These are phyloP conservation scores for Hordeum pubiflorum DNA, from an alignment of 202 grass and related monocot species.

Conservation along the genomic window DNA sequence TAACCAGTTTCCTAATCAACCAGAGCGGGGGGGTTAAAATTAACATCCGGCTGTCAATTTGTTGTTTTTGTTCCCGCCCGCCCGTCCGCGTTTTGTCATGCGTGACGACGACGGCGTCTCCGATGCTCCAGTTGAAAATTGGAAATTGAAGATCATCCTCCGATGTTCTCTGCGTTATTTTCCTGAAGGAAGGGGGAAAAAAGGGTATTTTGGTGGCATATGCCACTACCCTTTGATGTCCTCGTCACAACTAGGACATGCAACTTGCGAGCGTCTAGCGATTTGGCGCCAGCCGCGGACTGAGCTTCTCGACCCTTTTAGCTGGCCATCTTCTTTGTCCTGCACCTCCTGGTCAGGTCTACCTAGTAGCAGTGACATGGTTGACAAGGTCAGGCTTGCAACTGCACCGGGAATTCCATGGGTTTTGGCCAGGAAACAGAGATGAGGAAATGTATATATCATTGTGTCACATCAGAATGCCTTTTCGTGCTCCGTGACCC, in stretches of 20 bases:
- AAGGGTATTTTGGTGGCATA: background rate
- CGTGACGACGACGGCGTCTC: conserved; percentile 15
- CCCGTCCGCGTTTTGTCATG: conserved; percentile 19
- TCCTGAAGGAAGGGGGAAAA: too few relatives aligned
- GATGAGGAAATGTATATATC: too few relatives aligned
- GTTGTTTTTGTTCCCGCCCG: background rate
- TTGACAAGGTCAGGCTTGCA: conserved; percentile 21
- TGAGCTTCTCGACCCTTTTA: background rate
- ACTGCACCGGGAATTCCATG: background rate
- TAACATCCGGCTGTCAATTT: background rate
- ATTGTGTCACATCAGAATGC: conserved; percentile 10
- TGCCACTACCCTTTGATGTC: background rate
- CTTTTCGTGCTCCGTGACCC: conserved; percentile 25
- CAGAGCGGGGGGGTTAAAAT: background rate
- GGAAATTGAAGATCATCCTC: background rate
- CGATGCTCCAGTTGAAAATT: background rate
- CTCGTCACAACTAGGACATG: background rate
- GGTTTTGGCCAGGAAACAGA: background rate
- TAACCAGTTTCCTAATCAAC: conserved; percentile 6
- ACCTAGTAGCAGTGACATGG: background rate
- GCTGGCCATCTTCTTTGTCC: background rate
- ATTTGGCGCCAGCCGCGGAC: background rate
- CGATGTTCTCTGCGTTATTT: background rate
- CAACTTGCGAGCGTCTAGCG: background rate
- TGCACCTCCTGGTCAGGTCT: conserved; percentile 16